Percentiles rank a stretch among this genome's conserved stretches.
phyloP scores from a whole-genome alignment of 495 filamentous ascomycete species.

The Tuber borchii region DNA sequence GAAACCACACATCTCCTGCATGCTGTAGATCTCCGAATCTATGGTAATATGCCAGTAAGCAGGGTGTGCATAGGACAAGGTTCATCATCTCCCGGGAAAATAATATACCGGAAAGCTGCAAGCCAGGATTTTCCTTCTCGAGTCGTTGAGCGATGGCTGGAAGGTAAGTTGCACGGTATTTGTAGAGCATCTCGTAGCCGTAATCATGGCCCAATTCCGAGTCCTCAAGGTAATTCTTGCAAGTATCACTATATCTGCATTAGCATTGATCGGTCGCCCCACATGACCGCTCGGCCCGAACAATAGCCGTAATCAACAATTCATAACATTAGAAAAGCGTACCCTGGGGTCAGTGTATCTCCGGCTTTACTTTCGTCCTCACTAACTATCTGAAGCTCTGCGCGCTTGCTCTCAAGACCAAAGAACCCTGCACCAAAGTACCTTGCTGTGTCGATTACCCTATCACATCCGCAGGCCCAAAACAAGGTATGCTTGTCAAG shows the following conservation, averaged over 20 bases:
- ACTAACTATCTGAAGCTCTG: conserved; percentile 50
- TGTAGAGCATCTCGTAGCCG: conserved; percentile 47
- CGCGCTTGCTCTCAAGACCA: conserved; percentile 46
- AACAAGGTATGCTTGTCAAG: conserved; percentile 41
- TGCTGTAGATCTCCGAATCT: conserved; percentile 51
- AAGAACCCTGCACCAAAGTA: conserved; percentile 56
- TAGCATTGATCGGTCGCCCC: conserved; percentile 4
- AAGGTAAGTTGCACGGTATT: conserved; percentile 50
- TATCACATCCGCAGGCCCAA: conserved; percentile 54
- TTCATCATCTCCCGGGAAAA: not conserved
- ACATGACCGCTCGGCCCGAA: not conserved
- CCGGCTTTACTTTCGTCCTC: conserved; percentile 49
- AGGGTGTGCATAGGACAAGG: conserved; percentile 5
- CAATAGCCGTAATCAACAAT: not conserved
- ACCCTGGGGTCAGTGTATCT: conserved; percentile 55
- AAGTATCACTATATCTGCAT: conserved; percentile 46
- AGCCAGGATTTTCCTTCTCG: conserved; percentile 45
- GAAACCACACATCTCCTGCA: conserved; percentile 61
- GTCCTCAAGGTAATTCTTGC: conserved; percentile 50
- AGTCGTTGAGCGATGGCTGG: conserved; percentile 48
- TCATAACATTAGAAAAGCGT: conserved; percentile 4
- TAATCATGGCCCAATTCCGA: conserved; percentile 48
- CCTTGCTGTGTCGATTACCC: conserved; percentile 55
- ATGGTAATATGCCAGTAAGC: conserved; percentile 32
- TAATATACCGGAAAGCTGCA: conserved; percentile 27